These are phyloP conservation scores for Epichloe aotearoae DNA, from an alignment of 2,329 filamentous ascomycete species.

Conservation along the genomic window DNA sequence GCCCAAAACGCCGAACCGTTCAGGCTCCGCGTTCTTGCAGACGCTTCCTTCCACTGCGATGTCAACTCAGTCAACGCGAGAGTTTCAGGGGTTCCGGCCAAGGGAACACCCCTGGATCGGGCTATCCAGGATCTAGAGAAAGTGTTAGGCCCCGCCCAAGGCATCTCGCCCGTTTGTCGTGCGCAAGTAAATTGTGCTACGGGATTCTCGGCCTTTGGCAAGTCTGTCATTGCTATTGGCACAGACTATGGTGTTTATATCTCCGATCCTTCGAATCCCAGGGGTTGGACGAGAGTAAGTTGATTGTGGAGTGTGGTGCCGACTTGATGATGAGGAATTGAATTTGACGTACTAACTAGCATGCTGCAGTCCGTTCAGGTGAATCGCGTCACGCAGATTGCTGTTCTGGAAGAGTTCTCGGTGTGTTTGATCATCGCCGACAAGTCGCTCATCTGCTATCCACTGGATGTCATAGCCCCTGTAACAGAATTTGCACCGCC, in stretches of 20 bases:
- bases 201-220: conserved; percentile 72
- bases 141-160: conserved; percentile 54
- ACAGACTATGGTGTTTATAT: conserved; percentile 92
- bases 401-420: conserved; percentile 91
- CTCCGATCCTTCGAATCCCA: conserved; percentile 74
- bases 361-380: conserved; percentile 56
- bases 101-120: conserved; percentile 80
- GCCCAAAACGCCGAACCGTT: conserved; percentile 95
- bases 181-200: conserved; percentile 88
- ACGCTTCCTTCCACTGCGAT: conserved; percentile 81
- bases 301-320: not conserved
- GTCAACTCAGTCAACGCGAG: conserved; percentile 43
- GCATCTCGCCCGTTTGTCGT: conserved; percentile 67
- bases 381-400: conserved; percentile 74
- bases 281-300: conserved; percentile 78
- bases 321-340: too few species aligned
- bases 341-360: not conserved
- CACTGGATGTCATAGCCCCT: conserved; percentile 69
- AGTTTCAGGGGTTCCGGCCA: conserved; percentile 59
- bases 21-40: conserved; percentile 78
- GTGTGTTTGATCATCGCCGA: conserved; percentile 86
- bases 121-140: conserved; percentile 82
- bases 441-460: conserved; percentile 82
- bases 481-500: conserved; percentile 48
- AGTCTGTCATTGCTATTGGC: conserved; percentile 81